phyloP scores from a whole-genome alignment of 208 protist species.

The Crithidia mellificae region DNA sequence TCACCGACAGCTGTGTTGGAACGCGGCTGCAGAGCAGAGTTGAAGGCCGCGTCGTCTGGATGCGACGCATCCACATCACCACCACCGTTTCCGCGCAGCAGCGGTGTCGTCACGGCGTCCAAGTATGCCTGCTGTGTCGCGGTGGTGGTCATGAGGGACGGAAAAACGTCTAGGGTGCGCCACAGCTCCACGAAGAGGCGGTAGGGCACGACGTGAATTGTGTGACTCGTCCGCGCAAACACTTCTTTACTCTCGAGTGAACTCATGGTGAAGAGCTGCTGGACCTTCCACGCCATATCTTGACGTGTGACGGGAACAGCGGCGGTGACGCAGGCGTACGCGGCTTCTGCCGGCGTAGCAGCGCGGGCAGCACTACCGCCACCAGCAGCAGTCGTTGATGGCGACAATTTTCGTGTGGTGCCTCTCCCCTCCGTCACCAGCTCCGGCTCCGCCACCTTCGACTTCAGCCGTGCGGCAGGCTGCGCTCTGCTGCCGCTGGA shows the following conservation, averaged over 20 bases:
- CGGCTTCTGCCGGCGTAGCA: conserved; percentile 2
- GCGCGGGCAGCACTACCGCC: neutral
- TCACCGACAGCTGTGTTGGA: too few relatives aligned
- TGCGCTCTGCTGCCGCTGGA: too few relatives aligned
- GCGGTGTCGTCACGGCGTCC: conserved; percentile 48
- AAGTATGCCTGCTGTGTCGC: conserved; percentile 55
- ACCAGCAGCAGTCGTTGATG: neutral
- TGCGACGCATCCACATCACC: too few relatives aligned
- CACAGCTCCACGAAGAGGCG: conserved; percentile 53
- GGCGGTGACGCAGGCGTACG: neutral
- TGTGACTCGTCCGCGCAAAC: conserved; percentile 25
- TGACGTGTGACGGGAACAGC: conserved; percentile 20
- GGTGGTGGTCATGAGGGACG: conserved; percentile 44
- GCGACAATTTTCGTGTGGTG: neutral
- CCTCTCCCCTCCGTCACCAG: neutral
- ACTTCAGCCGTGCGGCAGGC: neutral
- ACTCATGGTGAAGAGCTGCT: conserved; percentile 34
- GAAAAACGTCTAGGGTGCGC: conserved; percentile 68
- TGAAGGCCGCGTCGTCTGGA: neutral
- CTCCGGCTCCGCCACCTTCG: neutral
- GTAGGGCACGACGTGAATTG: conserved; percentile 40
- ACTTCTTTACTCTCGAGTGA: conserved; percentile 27
- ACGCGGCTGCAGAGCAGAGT: conserved; percentile 10
- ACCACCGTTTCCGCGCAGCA: conserved; percentile 32
- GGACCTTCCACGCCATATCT: conserved; percentile 43